These are phyloP conservation scores for Aspergillus sclerotiicarbonarius DNA, from an alignment of 495 filamentous ascomycete genomes.

Conservation along the genomic window DNA sequence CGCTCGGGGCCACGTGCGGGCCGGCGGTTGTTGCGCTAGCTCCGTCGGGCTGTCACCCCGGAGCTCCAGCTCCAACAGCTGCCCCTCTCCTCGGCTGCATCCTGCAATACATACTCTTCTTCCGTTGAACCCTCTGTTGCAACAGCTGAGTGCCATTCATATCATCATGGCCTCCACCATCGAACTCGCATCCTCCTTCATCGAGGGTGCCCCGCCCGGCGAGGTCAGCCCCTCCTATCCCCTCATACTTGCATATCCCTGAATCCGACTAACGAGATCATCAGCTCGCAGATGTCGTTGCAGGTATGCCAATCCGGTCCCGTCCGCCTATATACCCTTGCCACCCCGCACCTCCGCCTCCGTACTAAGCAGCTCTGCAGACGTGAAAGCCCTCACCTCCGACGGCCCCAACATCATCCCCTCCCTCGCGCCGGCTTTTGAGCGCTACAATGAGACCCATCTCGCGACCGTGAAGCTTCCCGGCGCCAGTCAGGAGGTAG, in stretches of 20 bases:
- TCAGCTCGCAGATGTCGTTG: conserved; percentile 85
- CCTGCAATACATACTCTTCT: neutral
- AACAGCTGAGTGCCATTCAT: neutral
- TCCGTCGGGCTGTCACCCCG: neutral
- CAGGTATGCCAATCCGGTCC: conserved; percentile 44
- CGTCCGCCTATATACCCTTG: neutral
- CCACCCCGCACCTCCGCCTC: neutral
- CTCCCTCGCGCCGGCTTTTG: conserved; percentile 77
- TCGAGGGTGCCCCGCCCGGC: conserved; percentile 92
- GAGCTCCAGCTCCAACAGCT: neutral
- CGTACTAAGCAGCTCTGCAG: conserved; percentile 42
- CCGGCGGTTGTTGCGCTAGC: neutral
- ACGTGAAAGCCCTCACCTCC: conserved; percentile 81
- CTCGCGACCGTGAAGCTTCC: conserved; percentile 85
- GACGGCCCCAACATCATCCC: conserved; percentile 65
- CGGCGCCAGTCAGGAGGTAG: conserved; percentile 71
- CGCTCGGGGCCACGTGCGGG: neutral
- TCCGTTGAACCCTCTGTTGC: neutral
- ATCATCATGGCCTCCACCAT: conserved; percentile 43
- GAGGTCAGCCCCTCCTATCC: conserved; percentile 60
- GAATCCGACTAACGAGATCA: neutral
- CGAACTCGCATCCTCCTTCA: conserved; percentile 77
- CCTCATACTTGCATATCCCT: neutral
- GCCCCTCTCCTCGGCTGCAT: neutral
- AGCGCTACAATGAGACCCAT: conserved; percentile 95